Evolutionary conservation across 2,329 filamentous ascomycete species (phyloP).

Genomic region (Curvularia hawaiiensis): DNA sequence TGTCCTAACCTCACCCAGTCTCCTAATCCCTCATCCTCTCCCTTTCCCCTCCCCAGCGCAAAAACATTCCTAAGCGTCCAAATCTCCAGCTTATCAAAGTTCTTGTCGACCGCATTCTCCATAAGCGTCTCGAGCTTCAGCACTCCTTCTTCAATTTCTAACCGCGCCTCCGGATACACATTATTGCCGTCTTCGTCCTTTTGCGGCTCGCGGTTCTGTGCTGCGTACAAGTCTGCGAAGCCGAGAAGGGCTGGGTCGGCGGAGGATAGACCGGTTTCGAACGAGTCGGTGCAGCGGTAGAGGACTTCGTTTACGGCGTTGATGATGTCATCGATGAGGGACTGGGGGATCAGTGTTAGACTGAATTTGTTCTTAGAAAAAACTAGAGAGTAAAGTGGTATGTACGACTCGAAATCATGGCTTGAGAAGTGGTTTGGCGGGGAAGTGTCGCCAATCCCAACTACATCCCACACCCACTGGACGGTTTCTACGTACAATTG

Average conservation of each 20-base stretch:
- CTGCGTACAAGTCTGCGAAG: conserved; percentile 64
- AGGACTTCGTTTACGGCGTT: conserved; percentile 94
- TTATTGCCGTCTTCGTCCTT: conserved; percentile 49
- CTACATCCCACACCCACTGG: neutral
- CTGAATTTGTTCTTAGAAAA: too few relatives aligned
- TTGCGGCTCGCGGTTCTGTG: conserved; percentile 51
- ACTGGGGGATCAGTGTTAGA: conserved; percentile 56
- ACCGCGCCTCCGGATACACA: conserved; percentile 57
- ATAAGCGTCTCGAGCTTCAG: conserved; percentile 57
- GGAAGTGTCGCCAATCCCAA: neutral
- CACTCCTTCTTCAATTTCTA: conserved; percentile 83
- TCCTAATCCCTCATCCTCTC: conserved; percentile 60
- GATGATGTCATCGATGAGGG: conserved; percentile 96
- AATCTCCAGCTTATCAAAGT: conserved; percentile 65
- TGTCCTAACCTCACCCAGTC: conserved; percentile 82
- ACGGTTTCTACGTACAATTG: conserved; percentile 66
- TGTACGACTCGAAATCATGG: neutral
- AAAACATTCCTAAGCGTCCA: conserved; percentile 82
- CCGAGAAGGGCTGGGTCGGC: conserved; percentile 78
- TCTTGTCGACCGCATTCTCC: conserved; percentile 56
- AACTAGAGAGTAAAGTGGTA: neutral
- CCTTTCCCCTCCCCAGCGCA: conserved; percentile 59
- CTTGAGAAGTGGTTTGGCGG: conserved; percentile 10
- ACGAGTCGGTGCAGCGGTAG: conserved; percentile 84
- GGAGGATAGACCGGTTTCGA: conserved; percentile 80